Conservation (phyloP, 176 grass and related monocot species). For the Oryza punctata region DNA sequence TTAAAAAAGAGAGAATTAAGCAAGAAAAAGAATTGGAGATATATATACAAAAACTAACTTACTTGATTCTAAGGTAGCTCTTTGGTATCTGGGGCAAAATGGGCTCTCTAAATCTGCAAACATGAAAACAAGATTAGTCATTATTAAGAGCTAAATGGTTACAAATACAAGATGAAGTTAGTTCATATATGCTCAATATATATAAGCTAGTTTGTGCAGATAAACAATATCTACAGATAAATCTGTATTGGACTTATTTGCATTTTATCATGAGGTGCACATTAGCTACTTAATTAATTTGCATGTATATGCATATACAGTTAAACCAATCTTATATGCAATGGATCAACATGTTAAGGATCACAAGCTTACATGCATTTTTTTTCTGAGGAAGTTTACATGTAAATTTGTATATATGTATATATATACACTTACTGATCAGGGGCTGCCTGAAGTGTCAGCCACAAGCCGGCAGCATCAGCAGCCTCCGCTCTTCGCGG, state of each 20-base stretch:
- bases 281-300: neutral
- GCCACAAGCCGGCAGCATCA: conserved; percentile 59
- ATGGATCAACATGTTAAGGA: neutral
- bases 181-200: neutral
- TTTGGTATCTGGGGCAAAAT: conserved; percentile 92
- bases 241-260: neutral
- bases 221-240: neutral
- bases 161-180: neutral
- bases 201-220: neutral
- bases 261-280: conserved; percentile 13
- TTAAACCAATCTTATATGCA: neutral
- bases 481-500: conserved; percentile 49
- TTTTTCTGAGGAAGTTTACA: neutral
- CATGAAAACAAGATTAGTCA: conserved; percentile 27
- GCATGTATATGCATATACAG: neutral
- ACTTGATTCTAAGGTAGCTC: conserved; percentile 99
- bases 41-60: conserved; percentile 25
- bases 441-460: conserved; percentile 64
- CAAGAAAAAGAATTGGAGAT: neutral
- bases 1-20: neutral
- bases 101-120: conserved; percentile 67
- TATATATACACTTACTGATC: conserved; percentile 66
- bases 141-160: neutral
- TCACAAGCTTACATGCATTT: neutral
- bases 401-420: neutral